These are phyloP conservation scores for Liquidambar formosana DNA, from an alignment of 164 flowering plant genomes.

Conservation along the genomic window DNA sequence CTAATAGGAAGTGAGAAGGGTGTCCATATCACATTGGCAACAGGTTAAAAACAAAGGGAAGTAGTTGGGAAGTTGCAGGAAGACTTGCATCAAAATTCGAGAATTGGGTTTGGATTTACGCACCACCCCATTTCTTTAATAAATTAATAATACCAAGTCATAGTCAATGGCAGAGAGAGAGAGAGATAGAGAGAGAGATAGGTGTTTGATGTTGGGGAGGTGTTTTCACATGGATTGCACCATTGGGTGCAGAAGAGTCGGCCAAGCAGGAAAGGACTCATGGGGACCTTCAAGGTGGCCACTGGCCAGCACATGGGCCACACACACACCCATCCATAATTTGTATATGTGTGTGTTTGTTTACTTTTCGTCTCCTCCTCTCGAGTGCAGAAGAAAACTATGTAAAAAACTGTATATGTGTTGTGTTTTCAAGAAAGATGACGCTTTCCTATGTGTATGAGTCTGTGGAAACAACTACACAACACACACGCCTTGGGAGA, in stretches of 20 bases:
- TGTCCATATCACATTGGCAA: conserved; percentile 7
- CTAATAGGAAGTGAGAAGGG: no score
- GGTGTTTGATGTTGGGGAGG: background rate
- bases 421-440: background rate
- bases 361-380: background rate
- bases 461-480: no score
- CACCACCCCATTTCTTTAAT: background rate
- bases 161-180: background rate
- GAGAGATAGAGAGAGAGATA: background rate
- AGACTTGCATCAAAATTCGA: conserved; percentile 22
- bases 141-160: background rate
- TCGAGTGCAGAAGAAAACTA: background rate
- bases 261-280: background rate
- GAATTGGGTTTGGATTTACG: conserved; percentile 16
- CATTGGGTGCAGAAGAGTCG: conserved; percentile 11
- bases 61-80: conserved; percentile 24
- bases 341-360: no score
- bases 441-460: background rate
- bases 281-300: conserved; percentile 6
- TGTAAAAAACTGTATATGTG: background rate
- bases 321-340: conserved; percentile 7
- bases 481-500: no score
- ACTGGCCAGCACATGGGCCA: conserved; percentile 33
- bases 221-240: conserved; percentile 28
- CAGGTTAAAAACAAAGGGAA: conserved; percentile 12